Evolutionary conservation across 257 asterid genomes (phyloP).

Genomic region (Paulownia fortunei): DNA sequence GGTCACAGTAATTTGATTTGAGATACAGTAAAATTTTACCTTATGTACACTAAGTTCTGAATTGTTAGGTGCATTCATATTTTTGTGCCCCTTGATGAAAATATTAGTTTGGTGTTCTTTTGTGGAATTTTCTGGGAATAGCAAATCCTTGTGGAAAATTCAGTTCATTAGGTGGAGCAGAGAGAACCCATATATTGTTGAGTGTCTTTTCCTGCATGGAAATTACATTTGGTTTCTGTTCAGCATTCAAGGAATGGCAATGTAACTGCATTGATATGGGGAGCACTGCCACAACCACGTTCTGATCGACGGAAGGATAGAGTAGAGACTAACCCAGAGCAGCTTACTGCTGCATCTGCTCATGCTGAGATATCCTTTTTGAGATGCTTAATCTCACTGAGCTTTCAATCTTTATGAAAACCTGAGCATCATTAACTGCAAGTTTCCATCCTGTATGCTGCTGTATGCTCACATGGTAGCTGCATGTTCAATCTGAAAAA

Average conservation of each 20-base stretch:
- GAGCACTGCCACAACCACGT: constrained; percentile 89
- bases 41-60: not conserved
- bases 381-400: constrained; percentile 7
- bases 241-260: constrained; percentile 69
- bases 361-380: constrained; percentile 85
- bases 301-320: constrained; percentile 81
- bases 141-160: not conserved
- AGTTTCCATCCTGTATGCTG: no score
- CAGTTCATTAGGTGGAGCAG: not conserved
- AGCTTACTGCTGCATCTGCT: constrained; percentile 83
- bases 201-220: not conserved
- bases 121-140: not conserved
- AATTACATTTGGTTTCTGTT: constrained; percentile 29
- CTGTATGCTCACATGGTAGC: not conserved
- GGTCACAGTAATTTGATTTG: not conserved
- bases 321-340: constrained; percentile 92
- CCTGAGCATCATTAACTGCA: not conserved
- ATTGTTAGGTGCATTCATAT: not conserved
- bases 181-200: no score
- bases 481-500: not conserved
- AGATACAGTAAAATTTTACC: not conserved
- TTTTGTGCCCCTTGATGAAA: not conserved
- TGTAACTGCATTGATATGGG: constrained; percentile 79
- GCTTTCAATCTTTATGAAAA: not conserved
- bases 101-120: not conserved